Percentiles rank a stretch among this genome's conserved stretches.
Evolutionary conservation across 1,284 basidiomycete species (phyloP).

Genomic region (Spongispora temasekensis): DNA sequence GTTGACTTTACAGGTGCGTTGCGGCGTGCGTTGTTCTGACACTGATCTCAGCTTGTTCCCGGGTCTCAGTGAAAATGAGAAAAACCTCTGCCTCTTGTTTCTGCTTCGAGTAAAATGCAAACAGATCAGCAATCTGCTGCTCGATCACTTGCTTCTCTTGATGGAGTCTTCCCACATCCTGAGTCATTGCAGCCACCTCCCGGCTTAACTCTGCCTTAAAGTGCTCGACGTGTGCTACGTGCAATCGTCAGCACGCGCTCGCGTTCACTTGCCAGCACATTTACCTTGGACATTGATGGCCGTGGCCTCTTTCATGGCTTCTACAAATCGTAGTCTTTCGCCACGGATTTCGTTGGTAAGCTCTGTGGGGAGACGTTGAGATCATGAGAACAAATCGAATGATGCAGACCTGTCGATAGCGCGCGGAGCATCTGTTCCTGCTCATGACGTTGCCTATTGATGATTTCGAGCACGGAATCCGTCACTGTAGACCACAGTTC

Average conservation of each 20-base stretch:
- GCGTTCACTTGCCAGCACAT: slow-evolving; percentile 19
- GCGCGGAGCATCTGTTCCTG: slow-evolving; percentile 67
- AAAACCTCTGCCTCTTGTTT: slow-evolving; percentile 47
- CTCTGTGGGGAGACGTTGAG: slow-evolving; percentile 44
- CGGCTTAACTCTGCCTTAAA: slow-evolving; percentile 77
- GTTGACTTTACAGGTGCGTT: slow-evolving; percentile 19
- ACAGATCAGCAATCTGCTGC: slow-evolving; percentile 71
- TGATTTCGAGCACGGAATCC: slow-evolving; percentile 57
- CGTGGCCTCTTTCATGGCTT: slow-evolving; percentile 89
- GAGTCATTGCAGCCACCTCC: slow-evolving; percentile 73
- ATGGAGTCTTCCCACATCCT: slow-evolving; percentile 73
- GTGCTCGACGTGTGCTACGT: slow-evolving; percentile 76
- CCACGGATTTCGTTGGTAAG: slow-evolving; percentile 81
- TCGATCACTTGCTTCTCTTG: slow-evolving; percentile 73
- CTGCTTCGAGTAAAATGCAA: slow-evolving; percentile 72
- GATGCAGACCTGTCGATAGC: slow-evolving; percentile 57
- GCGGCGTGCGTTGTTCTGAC: slow-evolving; percentile 31
- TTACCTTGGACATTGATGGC: slow-evolving; percentile 80
- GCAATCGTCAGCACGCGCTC: slow-evolving; percentile 7
- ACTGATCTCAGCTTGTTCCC: not conserved
- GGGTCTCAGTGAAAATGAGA: not conserved
- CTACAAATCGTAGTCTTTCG: slow-evolving; percentile 81
- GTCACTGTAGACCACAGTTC: slow-evolving; percentile 40
- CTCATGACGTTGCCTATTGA: slow-evolving; percentile 68
- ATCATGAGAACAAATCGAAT: slow-evolving; percentile 1